phyloP scores from a whole-genome alignment of 73 alveolate genomes.

The Symbiodinium pilosum region DNA sequence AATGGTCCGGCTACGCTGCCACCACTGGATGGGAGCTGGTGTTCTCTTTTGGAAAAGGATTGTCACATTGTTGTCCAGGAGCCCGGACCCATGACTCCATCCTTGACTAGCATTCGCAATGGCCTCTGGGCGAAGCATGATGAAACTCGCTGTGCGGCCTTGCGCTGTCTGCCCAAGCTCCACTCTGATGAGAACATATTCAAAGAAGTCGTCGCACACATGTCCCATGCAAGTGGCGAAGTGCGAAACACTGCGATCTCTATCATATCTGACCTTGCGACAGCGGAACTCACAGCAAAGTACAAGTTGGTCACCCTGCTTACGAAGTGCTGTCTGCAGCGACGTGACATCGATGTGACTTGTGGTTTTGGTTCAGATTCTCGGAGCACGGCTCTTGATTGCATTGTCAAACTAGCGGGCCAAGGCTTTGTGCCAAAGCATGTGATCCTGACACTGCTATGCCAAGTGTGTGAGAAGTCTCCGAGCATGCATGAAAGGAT shows the following conservation, averaged over 20 bases:
- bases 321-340: background rate
- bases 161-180: background rate
- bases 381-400: background rate
- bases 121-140: background rate
- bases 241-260: background rate
- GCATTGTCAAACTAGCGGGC: background rate
- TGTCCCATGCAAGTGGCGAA: background rate
- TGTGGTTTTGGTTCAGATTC: background rate
- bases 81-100: background rate
- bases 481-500: background rate
- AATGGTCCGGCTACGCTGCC: background rate
- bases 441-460: background rate
- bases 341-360: background rate
- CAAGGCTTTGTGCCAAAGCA: background rate
- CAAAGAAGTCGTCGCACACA: background rate
- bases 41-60: background rate
- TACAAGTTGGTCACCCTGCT: background rate
- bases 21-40: background rate
- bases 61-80: background rate
- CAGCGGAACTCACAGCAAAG: background rate
- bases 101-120: background rate
- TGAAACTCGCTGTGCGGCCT: background rate
- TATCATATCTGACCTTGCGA: background rate
- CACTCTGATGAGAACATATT: background rate
- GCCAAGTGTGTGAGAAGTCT: background rate